Conservation (phyloP, 352 stramenopile genomes). For the Bremia lactucae region DNA sequence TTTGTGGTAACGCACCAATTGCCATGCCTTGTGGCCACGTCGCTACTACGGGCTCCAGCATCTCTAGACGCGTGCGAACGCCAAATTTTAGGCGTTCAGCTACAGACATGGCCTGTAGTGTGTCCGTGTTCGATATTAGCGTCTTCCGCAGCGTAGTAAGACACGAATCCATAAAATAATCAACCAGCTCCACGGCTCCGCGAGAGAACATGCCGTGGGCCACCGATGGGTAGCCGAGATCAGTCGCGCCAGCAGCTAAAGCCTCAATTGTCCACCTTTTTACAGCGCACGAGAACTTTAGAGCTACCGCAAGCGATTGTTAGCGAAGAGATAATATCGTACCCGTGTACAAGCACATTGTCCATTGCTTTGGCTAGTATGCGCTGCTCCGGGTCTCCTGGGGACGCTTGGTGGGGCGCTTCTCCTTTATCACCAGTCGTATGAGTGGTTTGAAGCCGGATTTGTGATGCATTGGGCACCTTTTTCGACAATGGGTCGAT, state of each 20-base stretch:
- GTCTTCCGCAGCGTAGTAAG: slow-evolving; percentile 43
- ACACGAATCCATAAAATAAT: slow-evolving; percentile 80
- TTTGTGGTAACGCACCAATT: slow-evolving; percentile 59
- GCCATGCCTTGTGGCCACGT: slow-evolving; percentile 77
- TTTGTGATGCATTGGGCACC: too few relatives aligned
- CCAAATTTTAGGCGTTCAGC: slow-evolving; percentile 79
- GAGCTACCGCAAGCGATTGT: too few relatives aligned
- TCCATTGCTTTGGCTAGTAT: slow-evolving; percentile 48
- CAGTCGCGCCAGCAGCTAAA: slow-evolving; percentile 52
- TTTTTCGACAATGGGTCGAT: too few relatives aligned
- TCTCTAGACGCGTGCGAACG: slow-evolving; percentile 53
- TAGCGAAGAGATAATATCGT: too few relatives aligned
- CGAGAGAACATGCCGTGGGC: slow-evolving; percentile 76
- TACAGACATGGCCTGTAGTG: slow-evolving; percentile 55
- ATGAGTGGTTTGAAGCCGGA: slow-evolving; percentile 17
- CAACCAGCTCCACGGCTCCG: slow-evolving; percentile 66
- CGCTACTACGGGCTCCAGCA: slow-evolving; percentile 44
- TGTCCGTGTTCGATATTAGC: slow-evolving; percentile 44
- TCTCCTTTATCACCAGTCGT: slow-evolving; percentile 3
- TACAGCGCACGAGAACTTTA: too few relatives aligned
- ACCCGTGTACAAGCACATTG: slow-evolving; percentile 43
- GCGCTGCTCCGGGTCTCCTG: slow-evolving; percentile 30
- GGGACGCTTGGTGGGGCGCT: slow-evolving; percentile 8
- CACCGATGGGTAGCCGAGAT: slow-evolving; percentile 62
- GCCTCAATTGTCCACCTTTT: slow-evolving; percentile 69